Conservation (phyloP, 2,329 filamentous ascomycete species). For the Aplosporella prunicola region DNA sequence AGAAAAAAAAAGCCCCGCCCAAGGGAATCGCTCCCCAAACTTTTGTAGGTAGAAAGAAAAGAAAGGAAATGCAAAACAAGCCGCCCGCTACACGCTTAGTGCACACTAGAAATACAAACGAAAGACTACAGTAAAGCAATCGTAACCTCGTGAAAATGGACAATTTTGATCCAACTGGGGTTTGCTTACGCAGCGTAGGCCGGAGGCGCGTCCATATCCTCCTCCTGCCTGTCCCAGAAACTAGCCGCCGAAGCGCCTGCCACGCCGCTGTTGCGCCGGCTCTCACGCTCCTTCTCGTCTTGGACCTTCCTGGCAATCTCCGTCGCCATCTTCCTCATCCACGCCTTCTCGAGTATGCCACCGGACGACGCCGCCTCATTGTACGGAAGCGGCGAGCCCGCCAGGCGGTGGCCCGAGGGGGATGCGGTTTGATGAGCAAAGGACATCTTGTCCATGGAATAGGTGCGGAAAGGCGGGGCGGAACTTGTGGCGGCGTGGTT, state of each 20-base stretch:
- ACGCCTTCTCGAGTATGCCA: constrained; percentile 66
- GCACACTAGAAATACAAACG: constrained; percentile 5
- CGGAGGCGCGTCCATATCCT: constrained; percentile 24
- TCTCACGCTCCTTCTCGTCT: constrained; percentile 58
- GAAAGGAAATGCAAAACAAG: too few species aligned
- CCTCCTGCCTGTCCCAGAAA: constrained; percentile 18
- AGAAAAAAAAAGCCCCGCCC: too few species aligned
- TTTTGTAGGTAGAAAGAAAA: too few species aligned
- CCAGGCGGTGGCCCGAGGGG: constrained; percentile 3
- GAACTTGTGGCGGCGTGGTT: constrained; percentile 4
- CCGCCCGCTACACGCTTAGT: too few species aligned
- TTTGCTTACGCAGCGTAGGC: constrained; percentile 25
- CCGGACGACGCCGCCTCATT: constrained; percentile 21
- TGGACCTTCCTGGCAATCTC: constrained; percentile 84
- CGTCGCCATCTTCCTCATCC: constrained; percentile 87
- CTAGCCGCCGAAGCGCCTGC: constrained; percentile 10
- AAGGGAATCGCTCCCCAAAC: too few species aligned
- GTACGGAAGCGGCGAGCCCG: constrained; percentile 11
- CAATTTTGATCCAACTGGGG: too few species aligned
- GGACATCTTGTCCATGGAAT: constrained; percentile 2
- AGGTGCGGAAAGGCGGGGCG: constrained; percentile 14
- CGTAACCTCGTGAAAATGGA: constrained; percentile 7
- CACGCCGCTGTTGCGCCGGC: constrained; percentile 2
- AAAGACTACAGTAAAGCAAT: constrained; percentile 4
- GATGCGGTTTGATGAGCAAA: constrained; percentile 12